Percentiles rank a stretch among this genome's conserved stretches.
Evolutionary conservation across 352 stramenopile genomes (phyloP).

Genomic region (Phytopythium delawarense): DNA sequence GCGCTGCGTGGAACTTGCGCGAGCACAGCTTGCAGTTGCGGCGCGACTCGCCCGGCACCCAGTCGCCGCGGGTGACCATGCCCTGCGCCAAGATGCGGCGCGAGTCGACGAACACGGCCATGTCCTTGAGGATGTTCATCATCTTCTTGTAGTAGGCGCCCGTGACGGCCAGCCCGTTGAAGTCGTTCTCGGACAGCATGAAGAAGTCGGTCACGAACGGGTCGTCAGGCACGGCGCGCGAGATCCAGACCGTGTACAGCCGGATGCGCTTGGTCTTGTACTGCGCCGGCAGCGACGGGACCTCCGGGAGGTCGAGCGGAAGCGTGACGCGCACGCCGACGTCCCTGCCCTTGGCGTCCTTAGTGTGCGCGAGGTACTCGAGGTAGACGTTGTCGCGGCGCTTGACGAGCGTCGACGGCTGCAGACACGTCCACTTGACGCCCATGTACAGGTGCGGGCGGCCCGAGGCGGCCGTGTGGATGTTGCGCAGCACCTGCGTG

Average conservation of each 20-base stretch:
- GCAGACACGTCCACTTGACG: constrained; percentile 78
- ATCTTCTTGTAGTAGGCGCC: constrained; percentile 44
- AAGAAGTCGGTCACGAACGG: constrained; percentile 48
- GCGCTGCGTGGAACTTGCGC: constrained; percentile 52
- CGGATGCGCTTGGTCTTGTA: constrained; percentile 52
- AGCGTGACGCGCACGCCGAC: constrained; percentile 69
- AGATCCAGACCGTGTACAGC: constrained; percentile 55
- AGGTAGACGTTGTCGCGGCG: constrained; percentile 72
- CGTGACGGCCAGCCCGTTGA: constrained; percentile 30
- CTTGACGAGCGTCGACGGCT: constrained; percentile 47
- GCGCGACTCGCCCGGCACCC: constrained; percentile 43
- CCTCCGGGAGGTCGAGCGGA: constrained; percentile 57
- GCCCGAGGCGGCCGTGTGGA: constrained; percentile 49
- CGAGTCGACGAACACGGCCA: constrained; percentile 56
- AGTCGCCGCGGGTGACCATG: constrained; percentile 38
- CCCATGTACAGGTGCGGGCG: constrained; percentile 60
- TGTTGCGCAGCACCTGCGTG: constrained; percentile 61
- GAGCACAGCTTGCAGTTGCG: constrained; percentile 62
- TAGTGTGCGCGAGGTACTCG: constrained; percentile 71
- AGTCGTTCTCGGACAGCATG: constrained; percentile 52
- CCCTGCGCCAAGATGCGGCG: constrained; percentile 49
- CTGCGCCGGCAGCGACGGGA: constrained; percentile 38
- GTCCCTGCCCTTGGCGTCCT: constrained; percentile 50
- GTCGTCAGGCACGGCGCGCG: constrained; percentile 29
- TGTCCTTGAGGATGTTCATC: constrained; percentile 58